Evolutionary conservation across 1,139 yeast genomes (phyloP).

Genomic region (Suhomyces yuchorum): DNA sequence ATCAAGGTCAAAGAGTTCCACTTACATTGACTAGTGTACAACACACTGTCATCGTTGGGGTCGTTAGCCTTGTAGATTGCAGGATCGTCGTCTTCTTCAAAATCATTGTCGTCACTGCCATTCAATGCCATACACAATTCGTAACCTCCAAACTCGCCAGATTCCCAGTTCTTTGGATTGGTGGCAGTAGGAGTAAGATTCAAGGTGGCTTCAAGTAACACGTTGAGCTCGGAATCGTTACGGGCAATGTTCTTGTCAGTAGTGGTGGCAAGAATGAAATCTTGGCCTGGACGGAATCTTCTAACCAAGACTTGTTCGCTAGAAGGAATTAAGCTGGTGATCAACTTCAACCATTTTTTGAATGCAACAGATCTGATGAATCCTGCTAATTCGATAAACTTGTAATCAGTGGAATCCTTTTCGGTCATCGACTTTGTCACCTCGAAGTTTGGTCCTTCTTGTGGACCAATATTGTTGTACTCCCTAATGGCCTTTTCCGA

Average conservation of each 20-base stretch:
- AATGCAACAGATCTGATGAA: constrained; percentile 65
- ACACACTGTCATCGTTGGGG: constrained; percentile 71
- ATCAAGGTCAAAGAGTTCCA: constrained; percentile 83
- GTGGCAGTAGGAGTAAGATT: constrained; percentile 71
- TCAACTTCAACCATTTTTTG: constrained; percentile 64
- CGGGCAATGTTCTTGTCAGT: constrained; percentile 51
- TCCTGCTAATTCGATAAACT: constrained; percentile 55
- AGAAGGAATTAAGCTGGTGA: constrained; percentile 67
- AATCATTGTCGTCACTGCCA: constrained; percentile 49
- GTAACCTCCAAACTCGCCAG: constrained; percentile 92
- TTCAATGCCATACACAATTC: constrained; percentile 81
- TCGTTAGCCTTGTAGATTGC: constrained; percentile 60
- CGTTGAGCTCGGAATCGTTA: constrained; percentile 48
- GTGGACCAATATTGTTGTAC: constrained; percentile 42
- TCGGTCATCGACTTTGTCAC: constrained; percentile 22
- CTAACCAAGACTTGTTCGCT: constrained; percentile 73
- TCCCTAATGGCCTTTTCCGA: constrained; percentile 32
- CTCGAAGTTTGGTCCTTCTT: constrained; percentile 57
- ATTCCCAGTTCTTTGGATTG: constrained; percentile 66
- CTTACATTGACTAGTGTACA: constrained; percentile 76
- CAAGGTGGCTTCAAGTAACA: constrained; percentile 66
- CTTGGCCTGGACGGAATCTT: constrained; percentile 93
- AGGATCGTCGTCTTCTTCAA: constrained; percentile 50
- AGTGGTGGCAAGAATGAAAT: constrained; percentile 88
- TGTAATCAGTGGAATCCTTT: constrained; percentile 25